phyloP scores from a whole-genome alignment of 257 asterid genomes.

The Solanum lignicaule region DNA sequence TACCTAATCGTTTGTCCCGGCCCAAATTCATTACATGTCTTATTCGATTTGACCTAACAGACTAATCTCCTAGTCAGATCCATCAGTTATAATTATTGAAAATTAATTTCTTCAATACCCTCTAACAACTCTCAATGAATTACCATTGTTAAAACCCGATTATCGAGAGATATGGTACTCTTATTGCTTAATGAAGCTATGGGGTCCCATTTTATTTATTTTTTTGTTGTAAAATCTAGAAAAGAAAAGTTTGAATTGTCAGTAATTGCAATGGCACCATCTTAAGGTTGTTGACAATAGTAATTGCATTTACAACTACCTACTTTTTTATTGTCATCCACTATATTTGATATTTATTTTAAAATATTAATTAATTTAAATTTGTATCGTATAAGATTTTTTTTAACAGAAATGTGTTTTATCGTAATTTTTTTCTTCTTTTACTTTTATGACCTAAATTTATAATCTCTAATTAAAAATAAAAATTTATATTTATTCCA shows the following conservation, averaged over 20 bases:
- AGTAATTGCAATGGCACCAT: neutral
- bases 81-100: too few relatives aligned
- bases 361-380: neutral
- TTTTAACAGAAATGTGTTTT: neutral
- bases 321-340: neutral
- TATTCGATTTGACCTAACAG: neutral
- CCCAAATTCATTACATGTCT: neutral
- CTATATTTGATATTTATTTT: neutral
- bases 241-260: neutral
- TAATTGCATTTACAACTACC: neutral
- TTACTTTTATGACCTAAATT: neutral
- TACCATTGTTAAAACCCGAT: rapidly evolving
- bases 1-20: neutral
- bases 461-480: neutral
- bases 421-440: too few relatives aligned
- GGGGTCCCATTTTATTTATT: neutral
- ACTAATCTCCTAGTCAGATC: too few relatives aligned
- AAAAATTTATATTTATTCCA: too few relatives aligned
- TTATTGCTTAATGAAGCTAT: neutral
- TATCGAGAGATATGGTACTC: neutral
- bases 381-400: neutral
- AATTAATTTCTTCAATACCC: neutral
- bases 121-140: neutral
- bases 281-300: neutral
- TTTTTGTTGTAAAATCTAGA: neutral